Evolutionary conservation across 345 rosid genomes (phyloP), one percentile per base, ranked within the genome.

Genomic region (Noccaea caerulescens): DNA sequence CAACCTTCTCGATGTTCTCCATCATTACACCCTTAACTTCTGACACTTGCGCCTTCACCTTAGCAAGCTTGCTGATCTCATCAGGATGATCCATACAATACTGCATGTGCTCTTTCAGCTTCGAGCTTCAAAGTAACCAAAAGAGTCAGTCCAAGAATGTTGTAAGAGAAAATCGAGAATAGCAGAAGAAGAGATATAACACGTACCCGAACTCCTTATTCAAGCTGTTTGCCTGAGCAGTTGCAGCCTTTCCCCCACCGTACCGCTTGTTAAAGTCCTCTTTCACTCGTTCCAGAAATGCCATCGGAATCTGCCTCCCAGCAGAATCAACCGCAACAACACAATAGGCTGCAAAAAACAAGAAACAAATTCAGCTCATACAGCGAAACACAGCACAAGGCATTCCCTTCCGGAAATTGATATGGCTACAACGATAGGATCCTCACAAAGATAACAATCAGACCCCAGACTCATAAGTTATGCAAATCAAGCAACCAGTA

Each of bases 21-120:
- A 95, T 88, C 98, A 95, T 95, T 10, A 95, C 99, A 72, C 98
- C 98, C 79, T 92, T 95, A 41, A 95, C 99, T 84, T 95, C 99
- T 41, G 96, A 81, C 32, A 95, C 99, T 79, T 95, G 99, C 32
- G 97, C 97, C 76, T 95, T 92, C 69, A 95, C 99, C 85, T 95
- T 95, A 42, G 98, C 92, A 72, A 94, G 90, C 77, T 95, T 92
- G 86, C 84, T 95, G 79, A 91, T 86, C 83, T 95, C 99, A 80
- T 95, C 97, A 2, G 98, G 98, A 79, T 95, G 93, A 73, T 89
- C 99, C 52, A 81, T 84, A 66, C 98, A 95, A 45, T 88, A 95
- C 76, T 92, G 93, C 98, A 95, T 92, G 63, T 92, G 96, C 72
- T 86, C 97, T 80, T 87, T 95, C 87, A 95, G 75, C 72, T 95